Percentiles rank a stretch among this genome's conserved stretches.
Evolutionary conservation across 495 filamentous ascomycete genomes (phyloP).

Genomic region (Podospora tetraspora): DNA sequence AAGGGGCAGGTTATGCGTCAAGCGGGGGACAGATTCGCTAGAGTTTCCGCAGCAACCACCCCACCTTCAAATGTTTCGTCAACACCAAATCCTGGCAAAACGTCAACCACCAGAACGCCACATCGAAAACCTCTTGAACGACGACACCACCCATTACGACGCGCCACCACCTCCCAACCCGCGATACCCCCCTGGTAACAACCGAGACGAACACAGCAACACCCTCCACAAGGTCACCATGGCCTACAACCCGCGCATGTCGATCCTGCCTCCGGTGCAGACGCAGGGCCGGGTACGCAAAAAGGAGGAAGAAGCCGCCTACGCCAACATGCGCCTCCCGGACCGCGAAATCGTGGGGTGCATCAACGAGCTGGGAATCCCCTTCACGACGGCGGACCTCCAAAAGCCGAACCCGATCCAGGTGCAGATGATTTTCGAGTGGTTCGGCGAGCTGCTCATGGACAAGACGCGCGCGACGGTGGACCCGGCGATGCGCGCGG

Average conservation of each 20-base stretch:
- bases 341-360: conserved; percentile 93
- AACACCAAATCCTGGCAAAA: not conserved
- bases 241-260: conserved; percentile 78
- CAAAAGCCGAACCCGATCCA: conserved; percentile 89
- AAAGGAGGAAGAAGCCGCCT: conserved; percentile 70
- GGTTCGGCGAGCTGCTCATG: conserved; percentile 90
- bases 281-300: conserved; percentile 57
- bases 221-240: conserved; percentile 29
- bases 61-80: conserved; percentile 16
- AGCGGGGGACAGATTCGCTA: not conserved
- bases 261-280: conserved; percentile 53
- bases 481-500: conserved; percentile 89
- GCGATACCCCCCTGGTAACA: not conserved
- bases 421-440: conserved; percentile 94
- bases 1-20: not conserved
- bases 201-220: not conserved
- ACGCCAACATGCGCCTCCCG: conserved; percentile 80
- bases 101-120: not conserved
- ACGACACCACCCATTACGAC: not conserved
- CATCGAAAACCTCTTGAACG: not conserved
- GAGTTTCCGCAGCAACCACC: conserved; percentile 20
- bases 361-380: conserved; percentile 91
- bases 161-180: not conserved
- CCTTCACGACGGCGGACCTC: conserved; percentile 80
- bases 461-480: conserved; percentile 85